Evolutionary conservation across 306 rosid genomes (phyloP), one percentile per base, ranked within the genome.

Genomic region (Fagus sylvatica): DNA sequence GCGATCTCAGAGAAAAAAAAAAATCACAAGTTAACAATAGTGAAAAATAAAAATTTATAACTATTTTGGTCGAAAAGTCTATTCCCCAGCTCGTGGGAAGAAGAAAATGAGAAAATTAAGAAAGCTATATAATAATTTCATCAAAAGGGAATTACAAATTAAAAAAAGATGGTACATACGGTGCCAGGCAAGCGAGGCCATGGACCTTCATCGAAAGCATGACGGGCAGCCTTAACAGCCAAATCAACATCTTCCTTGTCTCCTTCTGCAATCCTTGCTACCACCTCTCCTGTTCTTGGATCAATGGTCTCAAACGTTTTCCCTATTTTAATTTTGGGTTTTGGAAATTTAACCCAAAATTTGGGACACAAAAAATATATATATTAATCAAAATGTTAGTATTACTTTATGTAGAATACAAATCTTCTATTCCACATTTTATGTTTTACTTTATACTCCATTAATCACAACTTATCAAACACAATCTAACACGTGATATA

Each of bases 161-260:
- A 73, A 69, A 53, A 3, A 54, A 54, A 51, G 39, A 46, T 51
- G 33, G 64, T 28, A 85, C 98, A 0, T 89, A 92, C 97, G 13
- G 74, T 73, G 46, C 90, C 96, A 6, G 97, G 74, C 74, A 88
- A 56, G 43, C 97, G 92, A 1, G 98, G 98, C 98, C 98, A 94
- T 72, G 96, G 88, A 73, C 98, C 98, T 4, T 78, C 22, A 72
- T 94, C 97, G 12, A 94, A 94, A 69, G 98, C 98, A 0, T 77
- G 81, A 40, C 98, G 96, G 13, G 97, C 98, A 5, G 95, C 98
- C 51, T 87, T 85, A 0, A 90, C 98, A 5, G 98, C 98, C 48
- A 88, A 34, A 30, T 94, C 94, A 39, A 92, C 76, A 28, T 94
- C 98, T 37, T 88, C 89, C 72, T 82, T 85, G 3, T 57, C 61